These are phyloP conservation scores for Kwoniella bestiolae DNA, from an alignment of 768 basidiomycete genomes.

Conservation along the genomic window DNA sequence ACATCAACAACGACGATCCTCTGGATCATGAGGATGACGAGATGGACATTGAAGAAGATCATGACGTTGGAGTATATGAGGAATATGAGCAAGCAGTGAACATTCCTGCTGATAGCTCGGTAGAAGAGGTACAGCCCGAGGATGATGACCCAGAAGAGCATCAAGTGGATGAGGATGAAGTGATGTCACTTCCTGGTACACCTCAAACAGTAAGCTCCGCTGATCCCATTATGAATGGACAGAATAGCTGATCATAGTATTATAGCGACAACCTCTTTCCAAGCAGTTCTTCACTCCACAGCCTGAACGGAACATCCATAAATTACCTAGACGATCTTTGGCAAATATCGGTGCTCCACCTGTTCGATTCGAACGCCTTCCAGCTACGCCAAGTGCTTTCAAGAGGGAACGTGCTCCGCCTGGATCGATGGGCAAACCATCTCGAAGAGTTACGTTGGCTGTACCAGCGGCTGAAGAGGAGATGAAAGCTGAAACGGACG, in stretches of 20 bases:
- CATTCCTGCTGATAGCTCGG: background rate
- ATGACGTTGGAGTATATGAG: constrained; percentile 1
- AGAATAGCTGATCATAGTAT: background rate
- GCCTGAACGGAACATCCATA: constrained; percentile 23
- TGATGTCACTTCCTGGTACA: constrained; percentile 22
- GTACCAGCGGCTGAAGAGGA: constrained; percentile 10
- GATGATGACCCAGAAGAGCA: background rate
- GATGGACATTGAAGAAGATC: constrained; percentile 4
- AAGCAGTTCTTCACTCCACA: constrained; percentile 52
- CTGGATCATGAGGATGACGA: constrained; percentile 13
- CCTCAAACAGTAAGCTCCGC: constrained; percentile 10
- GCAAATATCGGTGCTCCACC: constrained; percentile 43
- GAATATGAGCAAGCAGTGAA: constrained; percentile 19
- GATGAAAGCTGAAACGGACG: constrained; percentile 6
- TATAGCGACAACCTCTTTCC: constrained; percentile 19
- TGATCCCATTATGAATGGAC: background rate
- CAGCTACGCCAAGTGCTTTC: constrained; percentile 28
- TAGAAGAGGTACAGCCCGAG: background rate
- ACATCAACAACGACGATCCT: constrained; percentile 18
- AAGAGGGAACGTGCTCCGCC: constrained; percentile 24
- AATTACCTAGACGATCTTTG: constrained; percentile 38
- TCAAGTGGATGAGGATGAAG: constrained; percentile 17
- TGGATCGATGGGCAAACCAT: constrained; percentile 37
- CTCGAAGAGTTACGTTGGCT: constrained; percentile 19
- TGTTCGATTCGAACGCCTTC: constrained; percentile 31